phyloP scores from a whole-genome alignment of 148 eudicot species.

The Chenopodium suecicum region DNA sequence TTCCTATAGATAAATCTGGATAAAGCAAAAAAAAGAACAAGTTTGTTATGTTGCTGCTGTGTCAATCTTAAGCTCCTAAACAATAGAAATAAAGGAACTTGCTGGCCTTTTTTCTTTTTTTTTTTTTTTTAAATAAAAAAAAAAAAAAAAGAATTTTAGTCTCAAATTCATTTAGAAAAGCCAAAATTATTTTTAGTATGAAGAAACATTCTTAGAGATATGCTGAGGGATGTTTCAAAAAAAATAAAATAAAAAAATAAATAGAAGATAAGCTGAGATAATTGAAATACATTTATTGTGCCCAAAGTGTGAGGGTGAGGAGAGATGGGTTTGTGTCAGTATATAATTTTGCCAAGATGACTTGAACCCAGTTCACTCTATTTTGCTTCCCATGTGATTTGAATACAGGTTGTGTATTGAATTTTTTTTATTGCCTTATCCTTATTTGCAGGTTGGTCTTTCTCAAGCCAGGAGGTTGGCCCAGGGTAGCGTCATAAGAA shows the following conservation, averaged over 20 bases:
- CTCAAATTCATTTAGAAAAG: not conserved
- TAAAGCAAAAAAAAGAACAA: not conserved
- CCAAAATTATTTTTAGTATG: not conserved
- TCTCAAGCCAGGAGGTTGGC: conserved; percentile 89
- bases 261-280: not conserved
- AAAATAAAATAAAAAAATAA: no score
- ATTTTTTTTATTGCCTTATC: not conserved
- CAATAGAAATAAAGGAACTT: not conserved
- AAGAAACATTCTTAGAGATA: not conserved
- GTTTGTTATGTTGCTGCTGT: not conserved
- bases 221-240: not conserved
- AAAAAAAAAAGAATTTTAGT: not conserved
- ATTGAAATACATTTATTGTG: not conserved
- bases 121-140: no score
- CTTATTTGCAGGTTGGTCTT: conserved; percentile 63
- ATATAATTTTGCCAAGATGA: not conserved
- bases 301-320: not conserved
- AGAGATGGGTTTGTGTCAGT: not conserved
- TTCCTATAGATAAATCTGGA: no score
- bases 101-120: not conserved
- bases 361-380: not conserved
- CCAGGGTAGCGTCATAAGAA: conserved; percentile 55
- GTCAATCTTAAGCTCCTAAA: not conserved
- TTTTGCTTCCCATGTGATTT: conserved; percentile 11
- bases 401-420: conserved; percentile 1